Conservation (phyloP, 768 basidiomycete genomes). For the Russula ochroleuca region DNA sequence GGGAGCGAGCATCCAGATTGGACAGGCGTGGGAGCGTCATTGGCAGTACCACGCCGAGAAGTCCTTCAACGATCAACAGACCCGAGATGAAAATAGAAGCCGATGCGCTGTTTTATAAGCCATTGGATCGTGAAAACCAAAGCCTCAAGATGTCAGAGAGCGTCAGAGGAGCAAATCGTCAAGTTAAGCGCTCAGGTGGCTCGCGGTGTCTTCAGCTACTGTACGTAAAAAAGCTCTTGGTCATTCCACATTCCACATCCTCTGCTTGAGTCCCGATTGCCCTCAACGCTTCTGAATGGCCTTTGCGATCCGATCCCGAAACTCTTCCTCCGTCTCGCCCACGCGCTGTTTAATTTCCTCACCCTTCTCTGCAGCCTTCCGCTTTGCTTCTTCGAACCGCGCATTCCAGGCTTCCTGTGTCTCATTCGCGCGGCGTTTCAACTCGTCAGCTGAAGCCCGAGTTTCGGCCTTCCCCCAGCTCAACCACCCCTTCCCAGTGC, state of each 20-base stretch:
- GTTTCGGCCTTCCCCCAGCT: slow-evolving; percentile 22
- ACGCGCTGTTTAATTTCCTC: slow-evolving; percentile 22
- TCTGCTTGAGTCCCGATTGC: background rate
- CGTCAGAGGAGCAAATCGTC: background rate
- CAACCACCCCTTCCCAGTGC: slow-evolving; percentile 15
- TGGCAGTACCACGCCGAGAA: background rate
- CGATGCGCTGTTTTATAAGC: background rate
- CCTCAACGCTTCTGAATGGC: slow-evolving; percentile 17
- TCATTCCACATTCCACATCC: background rate
- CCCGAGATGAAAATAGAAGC: background rate
- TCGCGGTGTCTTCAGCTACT: background rate
- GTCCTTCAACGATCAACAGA: background rate
- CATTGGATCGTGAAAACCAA: background rate
- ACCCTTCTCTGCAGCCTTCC: slow-evolving; percentile 16
- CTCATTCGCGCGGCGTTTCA: slow-evolving; percentile 22
- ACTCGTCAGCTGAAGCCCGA: slow-evolving; percentile 11
- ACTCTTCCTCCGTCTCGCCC: slow-evolving; percentile 26
- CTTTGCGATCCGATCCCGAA: slow-evolving; percentile 18
- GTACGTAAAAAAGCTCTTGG: background rate
- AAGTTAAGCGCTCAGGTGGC: slow-evolving; percentile 8
- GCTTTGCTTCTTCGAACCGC: slow-evolving; percentile 24
- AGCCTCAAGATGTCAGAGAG: background rate
- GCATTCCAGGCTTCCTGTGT: slow-evolving; percentile 17
- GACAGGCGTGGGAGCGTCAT: slow-evolving; percentile 7
- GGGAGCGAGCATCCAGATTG: background rate